A percentile compares a stretch with the other conserved stretches of the same genome.
These are phyloP conservation scores for Citrullus mucosospermus DNA, from an alignment of 306 rosid genomes.

Conservation along the genomic window DNA sequence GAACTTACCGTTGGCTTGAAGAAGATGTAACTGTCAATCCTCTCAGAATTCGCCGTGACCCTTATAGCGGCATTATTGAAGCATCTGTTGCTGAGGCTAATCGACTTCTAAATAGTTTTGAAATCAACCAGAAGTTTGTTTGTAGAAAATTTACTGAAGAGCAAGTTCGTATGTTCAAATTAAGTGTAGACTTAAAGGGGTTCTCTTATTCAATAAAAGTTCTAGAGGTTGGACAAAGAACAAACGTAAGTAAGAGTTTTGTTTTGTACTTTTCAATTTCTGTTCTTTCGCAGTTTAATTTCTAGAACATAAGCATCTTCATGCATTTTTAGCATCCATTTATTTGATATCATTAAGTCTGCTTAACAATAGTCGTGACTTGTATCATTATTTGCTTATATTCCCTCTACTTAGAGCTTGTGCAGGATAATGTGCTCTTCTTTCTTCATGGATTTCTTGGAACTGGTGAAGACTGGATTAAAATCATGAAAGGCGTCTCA, in stretches of 20 bases:
- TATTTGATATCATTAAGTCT: background rate
- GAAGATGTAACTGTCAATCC: constrained; percentile 58
- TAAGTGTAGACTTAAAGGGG: constrained; percentile 26
- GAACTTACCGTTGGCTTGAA: constrained; percentile 82
- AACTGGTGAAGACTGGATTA: constrained; percentile 77
- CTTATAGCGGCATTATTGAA: constrained; percentile 47
- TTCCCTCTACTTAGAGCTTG: constrained; percentile 15
- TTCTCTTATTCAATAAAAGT: constrained; percentile 45
- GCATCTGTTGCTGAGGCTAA: constrained; percentile 66
- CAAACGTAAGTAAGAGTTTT: constrained; percentile 39
- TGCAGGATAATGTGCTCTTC: constrained; percentile 60
- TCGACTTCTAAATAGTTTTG: constrained; percentile 38
- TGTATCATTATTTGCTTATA: constrained; percentile 17
- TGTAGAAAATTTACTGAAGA: constrained; percentile 23
- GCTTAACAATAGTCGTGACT: background rate
- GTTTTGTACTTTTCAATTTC: background rate
- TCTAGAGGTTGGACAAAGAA: constrained; percentile 53
- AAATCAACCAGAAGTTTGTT: constrained; percentile 37
- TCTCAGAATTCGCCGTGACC: constrained; percentile 40
- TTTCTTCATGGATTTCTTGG: constrained; percentile 98
- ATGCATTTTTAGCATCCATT: background rate
- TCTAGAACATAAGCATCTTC: background rate
- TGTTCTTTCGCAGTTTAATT: background rate
- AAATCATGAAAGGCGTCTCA: constrained; percentile 69
- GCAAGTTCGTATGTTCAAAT: constrained; percentile 34